Evolutionary conservation across 352 stramenopile species (phyloP), one percentile per base, ranked within the genome.

Genomic region (Phytophthora aleatoria): DNA sequence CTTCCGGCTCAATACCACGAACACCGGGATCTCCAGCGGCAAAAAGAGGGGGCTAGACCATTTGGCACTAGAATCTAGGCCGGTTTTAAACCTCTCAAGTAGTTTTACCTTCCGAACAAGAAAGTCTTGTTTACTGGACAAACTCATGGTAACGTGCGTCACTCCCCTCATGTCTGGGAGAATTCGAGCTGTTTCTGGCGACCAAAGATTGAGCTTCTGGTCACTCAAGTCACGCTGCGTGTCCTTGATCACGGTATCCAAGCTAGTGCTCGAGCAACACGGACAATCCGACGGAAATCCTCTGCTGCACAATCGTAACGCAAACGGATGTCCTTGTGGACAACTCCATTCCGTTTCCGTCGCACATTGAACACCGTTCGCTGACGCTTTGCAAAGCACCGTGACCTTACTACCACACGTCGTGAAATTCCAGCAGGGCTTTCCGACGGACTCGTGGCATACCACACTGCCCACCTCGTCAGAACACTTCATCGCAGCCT

Each of bases 371-470:
- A 89, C 57, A 11, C 38, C 57, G 11, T 50, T 52, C 26, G 68
- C 57, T 15, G 60, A 24, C 13, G 39, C 35, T 55, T 39, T 73
- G 61, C 72, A 77, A 13, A 57, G 41, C 1, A 69, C 64, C 4
- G 52, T 43, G 15, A 90, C 62, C 3, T 62, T 74, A 16, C 66
- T 65, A 11, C 74, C 51, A 55, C 84, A 93, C 5, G 47, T 31
- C 0, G 13, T 33, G 31, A 74, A 68, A 60, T 93, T 93, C 82
- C 82, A 91, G 54, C 84, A 93, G n/a, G 57, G 60, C 26, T 74
- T 83, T 7, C 73, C 68, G 3, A 85, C 71, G 10, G 50, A 62
- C 26, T 77, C 49, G 13, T 73, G 69, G 51, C 78, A 91, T 2
- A 39, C 50, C 5, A 74, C 60, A 10, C 27, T 73, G 3, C 62